These are phyloP conservation scores for Cerioporus squamosus DNA, from an alignment of 1,284 basidiomycete genomes.

Conservation along the genomic window DNA sequence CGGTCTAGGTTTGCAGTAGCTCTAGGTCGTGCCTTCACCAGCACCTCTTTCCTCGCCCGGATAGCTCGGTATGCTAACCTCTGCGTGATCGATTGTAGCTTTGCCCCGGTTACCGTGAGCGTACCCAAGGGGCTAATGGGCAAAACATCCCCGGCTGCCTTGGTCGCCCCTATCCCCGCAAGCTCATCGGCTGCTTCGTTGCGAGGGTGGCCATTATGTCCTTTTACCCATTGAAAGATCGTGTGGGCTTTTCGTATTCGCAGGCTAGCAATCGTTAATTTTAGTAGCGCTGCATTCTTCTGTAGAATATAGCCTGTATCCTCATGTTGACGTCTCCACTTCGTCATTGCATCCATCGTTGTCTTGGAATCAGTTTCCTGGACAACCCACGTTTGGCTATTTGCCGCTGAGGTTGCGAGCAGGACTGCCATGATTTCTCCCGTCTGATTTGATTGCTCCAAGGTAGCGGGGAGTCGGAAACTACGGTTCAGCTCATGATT, in stretches of 20 bases:
- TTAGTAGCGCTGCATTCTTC: background rate
- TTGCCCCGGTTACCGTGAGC: constrained; percentile 20
- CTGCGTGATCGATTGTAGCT: constrained; percentile 32
- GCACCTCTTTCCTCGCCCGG: background rate
- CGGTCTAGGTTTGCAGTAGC: background rate
- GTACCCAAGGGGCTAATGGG: rapidly evolving
- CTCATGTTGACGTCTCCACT: background rate
- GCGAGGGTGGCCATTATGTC: constrained; percentile 24
- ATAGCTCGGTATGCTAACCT: constrained; percentile 32
- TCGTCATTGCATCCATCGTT: background rate
- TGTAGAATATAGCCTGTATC: constrained; percentile 7
- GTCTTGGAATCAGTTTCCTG: constrained; percentile 10
- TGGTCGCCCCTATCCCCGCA: constrained; percentile 25
- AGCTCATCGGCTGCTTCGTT: constrained; percentile 32
- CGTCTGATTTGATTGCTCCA: constrained; percentile 17
- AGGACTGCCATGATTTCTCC: constrained; percentile 12
- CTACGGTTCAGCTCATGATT: background rate
- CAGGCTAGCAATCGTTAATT: constrained; percentile 7
- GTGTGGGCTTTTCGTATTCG: constrained; percentile 22
- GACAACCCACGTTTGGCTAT: background rate
- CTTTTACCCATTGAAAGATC: constrained; percentile 33
- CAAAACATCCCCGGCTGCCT: background rate
- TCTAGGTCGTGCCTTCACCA: background rate
- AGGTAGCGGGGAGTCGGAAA: background rate
- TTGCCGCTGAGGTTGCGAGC: background rate